Conservation (phyloP, 164 flowering plant genomes). For the Umbellularia californica region DNA sequence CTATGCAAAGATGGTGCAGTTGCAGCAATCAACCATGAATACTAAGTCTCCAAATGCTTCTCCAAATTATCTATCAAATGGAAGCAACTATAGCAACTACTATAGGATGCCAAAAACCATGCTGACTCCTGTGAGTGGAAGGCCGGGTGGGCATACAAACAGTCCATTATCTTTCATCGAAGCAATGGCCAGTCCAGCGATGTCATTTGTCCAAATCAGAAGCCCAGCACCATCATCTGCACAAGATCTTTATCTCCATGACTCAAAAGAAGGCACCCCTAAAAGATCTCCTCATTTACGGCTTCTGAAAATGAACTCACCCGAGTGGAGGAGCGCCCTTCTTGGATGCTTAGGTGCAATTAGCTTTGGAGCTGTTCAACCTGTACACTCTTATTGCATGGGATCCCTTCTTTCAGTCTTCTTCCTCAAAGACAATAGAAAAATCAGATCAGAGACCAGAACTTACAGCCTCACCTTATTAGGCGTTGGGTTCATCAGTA, state of each 20-base stretch:
- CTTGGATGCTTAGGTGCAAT: slow-evolving; percentile 53
- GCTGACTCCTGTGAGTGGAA: neutral
- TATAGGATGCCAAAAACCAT: neutral
- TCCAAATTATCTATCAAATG: neutral
- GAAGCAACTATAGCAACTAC: neutral
- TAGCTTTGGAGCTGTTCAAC: slow-evolving; percentile 72
- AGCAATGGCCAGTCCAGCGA: slow-evolving; percentile 4
- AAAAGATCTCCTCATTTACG: slow-evolving; percentile 44
- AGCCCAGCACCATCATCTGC: neutral
- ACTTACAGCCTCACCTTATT: slow-evolving; percentile 42
- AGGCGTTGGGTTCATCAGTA: slow-evolving; percentile 46
- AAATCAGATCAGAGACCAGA: slow-evolving; percentile 48
- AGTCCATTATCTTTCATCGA: neutral
- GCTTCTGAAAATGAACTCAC: slow-evolving; percentile 48
- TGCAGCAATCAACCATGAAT: slow-evolving; percentile 20
- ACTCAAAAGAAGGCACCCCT: neutral
- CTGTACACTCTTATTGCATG: slow-evolving; percentile 53
- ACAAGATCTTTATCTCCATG: neutral
- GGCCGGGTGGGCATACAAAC: neutral
- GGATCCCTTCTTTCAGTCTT: slow-evolving; percentile 70
- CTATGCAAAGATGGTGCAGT: slow-evolving; percentile 31
- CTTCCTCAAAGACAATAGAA: slow-evolving; percentile 49
- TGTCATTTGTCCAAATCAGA: neutral
- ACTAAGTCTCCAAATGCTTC: slow-evolving; percentile 2
- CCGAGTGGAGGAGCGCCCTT: slow-evolving; percentile 73